These are phyloP conservation scores for Pholiota conissans DNA, from an alignment of 768 basidiomycete genomes.

Conservation along the genomic window DNA sequence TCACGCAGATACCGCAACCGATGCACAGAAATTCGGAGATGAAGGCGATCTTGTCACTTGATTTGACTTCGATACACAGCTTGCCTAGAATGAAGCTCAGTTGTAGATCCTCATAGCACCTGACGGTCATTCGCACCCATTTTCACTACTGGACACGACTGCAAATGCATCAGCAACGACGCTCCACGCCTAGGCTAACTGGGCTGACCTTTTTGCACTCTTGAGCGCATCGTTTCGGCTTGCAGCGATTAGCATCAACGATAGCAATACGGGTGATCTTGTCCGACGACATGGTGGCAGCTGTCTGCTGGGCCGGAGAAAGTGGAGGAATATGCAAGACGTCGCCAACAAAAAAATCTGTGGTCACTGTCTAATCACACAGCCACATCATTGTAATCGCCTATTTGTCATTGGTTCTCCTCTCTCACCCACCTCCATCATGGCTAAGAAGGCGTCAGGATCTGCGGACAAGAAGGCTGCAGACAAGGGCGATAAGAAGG, in stretches of 20 bases:
- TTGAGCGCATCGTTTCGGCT: conserved; percentile 95
- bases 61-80: conserved; percentile 96
- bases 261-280: conserved; percentile 99
- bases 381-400: conserved; percentile 25
- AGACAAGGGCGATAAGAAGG: conserved; percentile 45
- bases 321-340: conserved; percentile 13
- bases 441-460: conserved; percentile 37
- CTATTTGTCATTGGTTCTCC: conserved; percentile 17
- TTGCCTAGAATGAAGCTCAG: conserved; percentile 60
- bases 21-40: conserved; percentile 99
- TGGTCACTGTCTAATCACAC: conserved; percentile 19
- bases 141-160: conserved; percentile 97
- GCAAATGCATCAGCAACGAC: no score
- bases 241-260: conserved; percentile 88
- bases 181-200: no score
- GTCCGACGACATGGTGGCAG: conserved; percentile 74
- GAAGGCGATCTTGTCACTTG: conserved; percentile 96
- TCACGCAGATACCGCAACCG: conserved; percentile 99
- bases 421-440: conserved; percentile 13
- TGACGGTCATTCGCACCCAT: conserved; percentile 64
- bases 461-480: neutral
- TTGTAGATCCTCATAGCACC: neutral
- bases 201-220: conserved; percentile 90
- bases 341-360: conserved; percentile 15
- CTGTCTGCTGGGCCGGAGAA: conserved; percentile 8